Evolutionary conservation across 192 early-diverging fungal genomes (phyloP).

Genomic region (Backusella luteola): DNA sequence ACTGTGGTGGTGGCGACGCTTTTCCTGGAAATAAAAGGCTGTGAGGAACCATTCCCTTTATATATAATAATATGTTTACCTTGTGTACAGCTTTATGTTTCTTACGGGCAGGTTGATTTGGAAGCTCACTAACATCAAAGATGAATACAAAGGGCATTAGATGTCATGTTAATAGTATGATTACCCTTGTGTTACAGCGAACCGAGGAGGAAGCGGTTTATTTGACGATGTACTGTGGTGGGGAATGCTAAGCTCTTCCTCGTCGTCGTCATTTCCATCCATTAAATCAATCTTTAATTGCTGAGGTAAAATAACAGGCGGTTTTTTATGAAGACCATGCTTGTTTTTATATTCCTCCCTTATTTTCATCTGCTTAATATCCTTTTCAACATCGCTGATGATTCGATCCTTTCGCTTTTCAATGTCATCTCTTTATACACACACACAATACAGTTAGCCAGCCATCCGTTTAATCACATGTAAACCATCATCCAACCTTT

Average conservation of each 20-base stretch:
- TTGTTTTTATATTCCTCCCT: conserved; percentile 27
- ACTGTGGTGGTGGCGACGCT: background rate
- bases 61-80: background rate
- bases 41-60: background rate
- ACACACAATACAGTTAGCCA: background rate
- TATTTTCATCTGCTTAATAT: conserved; percentile 18
- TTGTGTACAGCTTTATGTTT: background rate
- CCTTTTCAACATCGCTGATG: conserved; percentile 7
- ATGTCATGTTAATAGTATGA: too few species aligned
- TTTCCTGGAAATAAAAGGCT: too few species aligned
- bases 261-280: background rate
- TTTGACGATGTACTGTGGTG: background rate
- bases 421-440: conserved; percentile 8
- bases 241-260: background rate
- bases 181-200: background rate
- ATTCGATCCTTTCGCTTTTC: conserved; percentile 22
- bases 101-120: background rate
- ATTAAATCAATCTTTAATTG: conserved; percentile 8
- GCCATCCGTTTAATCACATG: background rate
- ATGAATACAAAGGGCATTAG: too few species aligned
- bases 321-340: conserved; percentile 32
- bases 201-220: background rate
- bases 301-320: conserved; percentile 8
- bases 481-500: background rate
- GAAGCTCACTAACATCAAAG: background rate